Evolutionary conservation across 306 rosid genomes (phyloP).

Genomic region (Glycine tomentella): DNA sequence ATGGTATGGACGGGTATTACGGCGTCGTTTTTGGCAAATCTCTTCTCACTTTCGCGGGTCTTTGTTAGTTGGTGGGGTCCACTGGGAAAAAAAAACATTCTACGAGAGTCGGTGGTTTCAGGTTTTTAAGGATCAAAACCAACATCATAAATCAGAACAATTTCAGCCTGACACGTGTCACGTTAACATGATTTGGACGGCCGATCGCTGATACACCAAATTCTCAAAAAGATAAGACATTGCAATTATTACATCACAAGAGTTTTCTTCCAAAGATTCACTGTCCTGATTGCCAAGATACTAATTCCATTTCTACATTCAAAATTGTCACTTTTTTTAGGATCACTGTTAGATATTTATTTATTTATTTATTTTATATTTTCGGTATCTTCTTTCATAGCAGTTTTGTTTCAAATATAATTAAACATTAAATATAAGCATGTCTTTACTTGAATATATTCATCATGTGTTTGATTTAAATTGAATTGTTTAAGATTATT

Average conservation of each 20-base stretch:
- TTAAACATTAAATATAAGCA: no score
- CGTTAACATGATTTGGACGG: not conserved
- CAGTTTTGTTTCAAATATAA: no score
- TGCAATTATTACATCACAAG: not conserved
- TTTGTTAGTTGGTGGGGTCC: constrained; percentile 25
- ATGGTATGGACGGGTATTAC: not conserved
- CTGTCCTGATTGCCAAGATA: not conserved
- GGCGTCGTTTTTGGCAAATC: constrained; percentile 26
- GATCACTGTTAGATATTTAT: not conserved
- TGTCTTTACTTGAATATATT: no score
- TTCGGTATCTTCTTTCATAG: no score
- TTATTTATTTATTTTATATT: no score
- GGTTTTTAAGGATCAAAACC: not conserved
- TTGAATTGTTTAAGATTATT: no score
- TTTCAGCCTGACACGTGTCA: not conserved
- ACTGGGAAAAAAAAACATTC: not conserved
- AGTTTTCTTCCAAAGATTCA: not conserved
- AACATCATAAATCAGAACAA: not conserved
- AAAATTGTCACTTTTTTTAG: not conserved
- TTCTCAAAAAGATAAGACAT: not conserved
- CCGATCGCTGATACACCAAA: not conserved
- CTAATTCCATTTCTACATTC: not conserved
- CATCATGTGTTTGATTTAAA: no score
- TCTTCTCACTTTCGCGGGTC: not conserved
- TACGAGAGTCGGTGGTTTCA: not conserved